Percentiles rank a stretch among this genome's conserved stretches.
phyloP scores from a whole-genome alignment of 768 basidiomycete species.

The Suillus plorans region DNA sequence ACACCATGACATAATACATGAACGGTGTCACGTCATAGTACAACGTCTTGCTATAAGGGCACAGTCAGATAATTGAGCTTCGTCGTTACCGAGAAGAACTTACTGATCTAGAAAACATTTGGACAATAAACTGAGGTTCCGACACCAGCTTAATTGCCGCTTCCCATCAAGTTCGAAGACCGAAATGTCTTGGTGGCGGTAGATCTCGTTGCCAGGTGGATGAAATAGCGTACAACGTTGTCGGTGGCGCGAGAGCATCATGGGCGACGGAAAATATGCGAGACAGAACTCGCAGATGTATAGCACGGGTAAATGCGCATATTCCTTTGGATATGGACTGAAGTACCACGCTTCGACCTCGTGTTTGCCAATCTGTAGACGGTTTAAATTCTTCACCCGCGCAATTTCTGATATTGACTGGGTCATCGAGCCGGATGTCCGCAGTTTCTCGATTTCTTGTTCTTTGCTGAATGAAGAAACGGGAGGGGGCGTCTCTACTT shows the following conservation, averaged over 20 bases:
- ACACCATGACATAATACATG: slow-evolving; percentile 98
- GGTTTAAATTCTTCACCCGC: slow-evolving; percentile 97
- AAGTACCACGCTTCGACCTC: slow-evolving; percentile 99
- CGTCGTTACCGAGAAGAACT: slow-evolving; percentile 33
- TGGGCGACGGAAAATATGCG: slow-evolving; percentile 84
- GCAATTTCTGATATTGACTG: slow-evolving; percentile 98
- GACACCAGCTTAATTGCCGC: slow-evolving; percentile 93
- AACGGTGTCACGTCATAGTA: slow-evolving; percentile 99
- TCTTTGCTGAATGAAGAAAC: slow-evolving; percentile 85
- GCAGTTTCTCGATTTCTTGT: slow-evolving; percentile 97
- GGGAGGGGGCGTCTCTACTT: slow-evolving; percentile 51
- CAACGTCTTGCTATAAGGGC: slow-evolving; percentile 77
- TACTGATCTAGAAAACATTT: slow-evolving; percentile 99
- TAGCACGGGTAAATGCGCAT: slow-evolving; percentile 90
- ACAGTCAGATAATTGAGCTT: not conserved
- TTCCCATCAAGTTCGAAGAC: slow-evolving; percentile 99
- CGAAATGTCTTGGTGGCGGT: slow-evolving; percentile 94
- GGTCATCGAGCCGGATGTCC: slow-evolving; percentile 98
- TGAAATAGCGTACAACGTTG: slow-evolving; percentile 87
- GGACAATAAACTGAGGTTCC: slow-evolving; percentile 93
- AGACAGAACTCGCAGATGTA: slow-evolving; percentile 99
- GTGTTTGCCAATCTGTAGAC: slow-evolving; percentile 92
- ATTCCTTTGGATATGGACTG: slow-evolving; percentile 98
- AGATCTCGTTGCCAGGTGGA: slow-evolving; percentile 99
- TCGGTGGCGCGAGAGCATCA: slow-evolving; percentile 92